These are phyloP conservation scores for Pseudocercospora pini-densiflorae DNA, from an alignment of 2,329 filamentous ascomycete genomes.

Conservation along the genomic window DNA sequence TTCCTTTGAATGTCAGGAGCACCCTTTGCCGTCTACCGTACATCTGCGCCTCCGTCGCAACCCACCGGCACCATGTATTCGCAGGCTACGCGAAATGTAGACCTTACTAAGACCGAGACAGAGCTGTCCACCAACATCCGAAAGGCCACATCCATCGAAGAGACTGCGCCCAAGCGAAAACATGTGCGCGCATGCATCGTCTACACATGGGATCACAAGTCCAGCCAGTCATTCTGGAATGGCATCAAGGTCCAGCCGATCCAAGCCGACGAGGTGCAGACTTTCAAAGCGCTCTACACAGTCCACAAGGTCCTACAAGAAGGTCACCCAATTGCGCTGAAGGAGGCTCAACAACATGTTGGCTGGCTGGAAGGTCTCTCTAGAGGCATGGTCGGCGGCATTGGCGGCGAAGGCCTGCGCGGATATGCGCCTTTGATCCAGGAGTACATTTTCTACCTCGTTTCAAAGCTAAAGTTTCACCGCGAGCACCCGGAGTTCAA, in stretches of 20 bases:
- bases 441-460: constrained; percentile 95
- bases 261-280: constrained; percentile 96
- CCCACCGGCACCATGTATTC: constrained; percentile 39
- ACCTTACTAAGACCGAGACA: constrained; percentile 69
- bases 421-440: constrained; percentile 89
- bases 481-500: constrained; percentile 98
- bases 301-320: constrained; percentile 98
- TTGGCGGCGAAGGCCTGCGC: constrained; percentile 69
- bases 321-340: constrained; percentile 84
- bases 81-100: constrained; percentile 58
- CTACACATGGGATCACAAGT: constrained; percentile 99
- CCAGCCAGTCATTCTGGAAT: constrained; percentile 91
- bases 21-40: constrained; percentile 26
- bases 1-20: constrained; percentile 14
- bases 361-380: constrained; percentile 93
- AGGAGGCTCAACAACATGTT: constrained; percentile 86
- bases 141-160: constrained; percentile 64
- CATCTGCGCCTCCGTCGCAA: constrained; percentile 12
- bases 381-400: constrained; percentile 74
- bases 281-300: constrained; percentile 97
- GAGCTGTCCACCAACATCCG: constrained; percentile 70
- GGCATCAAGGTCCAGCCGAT: constrained; percentile 99
- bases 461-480: constrained; percentile 96
- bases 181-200: constrained; percentile 98
- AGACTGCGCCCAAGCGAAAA: constrained; percentile 77